A percentile compares a stretch with the other conserved stretches of the same genome.
phyloP scores from a whole-genome alignment of 768 basidiomycete genomes.

The Leccinum disarticulatum region DNA sequence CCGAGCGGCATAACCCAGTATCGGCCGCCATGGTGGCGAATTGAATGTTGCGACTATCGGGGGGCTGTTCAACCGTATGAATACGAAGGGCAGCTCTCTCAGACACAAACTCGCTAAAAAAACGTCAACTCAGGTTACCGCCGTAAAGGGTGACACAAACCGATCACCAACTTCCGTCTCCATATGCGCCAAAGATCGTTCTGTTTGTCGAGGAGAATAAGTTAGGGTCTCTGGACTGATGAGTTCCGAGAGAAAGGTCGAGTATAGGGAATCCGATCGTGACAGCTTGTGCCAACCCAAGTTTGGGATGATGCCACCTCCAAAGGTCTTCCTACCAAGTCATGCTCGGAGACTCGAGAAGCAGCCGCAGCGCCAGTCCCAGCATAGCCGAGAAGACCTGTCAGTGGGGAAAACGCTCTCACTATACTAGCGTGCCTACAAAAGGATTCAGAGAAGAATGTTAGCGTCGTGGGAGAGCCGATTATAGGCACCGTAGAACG shows the following conservation, averaged over 20 bases:
- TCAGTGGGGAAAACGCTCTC: constrained; percentile 16
- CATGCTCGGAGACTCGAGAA: not conserved
- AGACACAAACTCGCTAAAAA: constrained; percentile 5
- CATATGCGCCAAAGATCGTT: not conserved
- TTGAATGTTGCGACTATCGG: not conserved
- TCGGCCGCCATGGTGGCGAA: not conserved
- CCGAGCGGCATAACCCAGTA: not conserved
- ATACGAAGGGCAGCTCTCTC: not conserved
- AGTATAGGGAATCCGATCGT: constrained; percentile 14
- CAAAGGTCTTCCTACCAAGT: not conserved
- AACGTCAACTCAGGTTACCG: not conserved
- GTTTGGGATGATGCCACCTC: not conserved
- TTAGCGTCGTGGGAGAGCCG: not conserved
- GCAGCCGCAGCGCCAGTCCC: too few relatives aligned
- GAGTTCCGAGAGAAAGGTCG: not conserved
- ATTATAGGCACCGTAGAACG: not conserved
- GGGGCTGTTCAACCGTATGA: not conserved
- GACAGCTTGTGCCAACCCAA: constrained; percentile 1
- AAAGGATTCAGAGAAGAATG: constrained; percentile 7
- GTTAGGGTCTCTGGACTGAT: not conserved
- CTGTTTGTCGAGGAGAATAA: not conserved
- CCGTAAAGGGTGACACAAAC: constrained; percentile 10
- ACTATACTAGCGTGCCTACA: constrained; percentile 5
- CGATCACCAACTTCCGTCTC: not conserved
- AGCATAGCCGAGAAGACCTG: not conserved